Conservation (phyloP, 805 yeast species). For the Saccharomycopsis javanensis region DNA sequence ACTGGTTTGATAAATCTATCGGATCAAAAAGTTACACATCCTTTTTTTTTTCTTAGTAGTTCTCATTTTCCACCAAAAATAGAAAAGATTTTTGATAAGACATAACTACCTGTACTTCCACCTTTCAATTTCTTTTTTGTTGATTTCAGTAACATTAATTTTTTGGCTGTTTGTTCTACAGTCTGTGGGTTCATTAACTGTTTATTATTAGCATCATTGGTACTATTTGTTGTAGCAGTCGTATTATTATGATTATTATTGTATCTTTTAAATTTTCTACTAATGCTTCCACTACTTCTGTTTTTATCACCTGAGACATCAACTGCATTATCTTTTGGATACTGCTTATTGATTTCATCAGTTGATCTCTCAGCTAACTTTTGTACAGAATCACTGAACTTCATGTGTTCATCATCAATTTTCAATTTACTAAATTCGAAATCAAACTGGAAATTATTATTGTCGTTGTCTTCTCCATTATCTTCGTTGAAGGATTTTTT, state of each 20-base stretch:
- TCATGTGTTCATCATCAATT: constrained; percentile 12
- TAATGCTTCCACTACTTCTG: background rate
- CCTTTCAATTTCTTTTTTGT: background rate
- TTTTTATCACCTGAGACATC: background rate
- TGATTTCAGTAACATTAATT: background rate
- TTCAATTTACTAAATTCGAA: constrained; percentile 17
- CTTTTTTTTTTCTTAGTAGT: too few relatives aligned
- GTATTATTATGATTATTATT: background rate
- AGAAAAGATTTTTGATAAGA: background rate
- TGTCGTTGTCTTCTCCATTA: constrained; percentile 7
- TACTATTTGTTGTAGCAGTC: background rate
- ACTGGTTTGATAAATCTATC: too few relatives aligned
- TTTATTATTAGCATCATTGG: background rate
- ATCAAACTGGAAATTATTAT: constrained; percentile 16
- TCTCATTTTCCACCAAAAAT: constrained; percentile 1
- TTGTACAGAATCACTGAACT: constrained; percentile 13
- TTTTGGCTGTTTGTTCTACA: background rate
- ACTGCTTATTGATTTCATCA: background rate
- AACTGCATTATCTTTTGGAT: background rate
- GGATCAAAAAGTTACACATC: too few relatives aligned
- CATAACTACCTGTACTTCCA: background rate
- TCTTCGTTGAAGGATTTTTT: constrained; percentile 14
- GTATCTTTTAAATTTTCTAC: background rate
- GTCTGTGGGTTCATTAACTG: background rate
- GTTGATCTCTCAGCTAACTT: background rate